A percentile compares a stretch with the other conserved stretches of the same genome.
These are phyloP conservation scores for Xylaria longipes DNA, from an alignment of 495 filamentous ascomycete species.

Conservation along the genomic window DNA sequence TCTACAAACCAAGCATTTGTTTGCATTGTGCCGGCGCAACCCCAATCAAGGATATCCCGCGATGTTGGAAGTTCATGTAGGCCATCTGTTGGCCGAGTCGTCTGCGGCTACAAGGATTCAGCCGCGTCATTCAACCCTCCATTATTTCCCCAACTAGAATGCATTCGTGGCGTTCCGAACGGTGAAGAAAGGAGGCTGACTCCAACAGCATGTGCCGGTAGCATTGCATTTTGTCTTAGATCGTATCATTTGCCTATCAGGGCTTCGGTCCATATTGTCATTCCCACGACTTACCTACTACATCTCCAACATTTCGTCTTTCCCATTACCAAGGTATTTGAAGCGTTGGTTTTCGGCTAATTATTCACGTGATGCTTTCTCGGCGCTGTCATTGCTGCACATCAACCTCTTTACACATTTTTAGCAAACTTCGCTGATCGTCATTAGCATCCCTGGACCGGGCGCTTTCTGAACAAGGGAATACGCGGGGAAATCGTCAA, in stretches of 20 bases:
- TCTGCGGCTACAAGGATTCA: slow-evolving; percentile 8
- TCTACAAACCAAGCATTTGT: not conserved
- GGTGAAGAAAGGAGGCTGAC: not conserved
- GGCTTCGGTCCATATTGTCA: not conserved
- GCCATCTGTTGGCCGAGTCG: not conserved
- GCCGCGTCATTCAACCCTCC: slow-evolving; percentile 1
- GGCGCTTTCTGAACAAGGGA: not conserved
- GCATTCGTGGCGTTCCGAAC: not conserved
- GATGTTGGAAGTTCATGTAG: not conserved
- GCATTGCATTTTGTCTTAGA: slow-evolving; percentile 9
- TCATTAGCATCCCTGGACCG: not conserved
- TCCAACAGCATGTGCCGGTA: slow-evolving; percentile 3
- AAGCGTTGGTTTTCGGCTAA: not conserved
- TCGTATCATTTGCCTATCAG: slow-evolving; percentile 9
- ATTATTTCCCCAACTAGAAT: not conserved
- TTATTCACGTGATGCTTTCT: slow-evolving; percentile 5
- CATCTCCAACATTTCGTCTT: not conserved
- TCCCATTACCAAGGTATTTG: not conserved
- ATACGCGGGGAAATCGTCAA: slow-evolving; percentile 10
- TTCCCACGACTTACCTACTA: not conserved
- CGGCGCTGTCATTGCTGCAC: slow-evolving; percentile 17
- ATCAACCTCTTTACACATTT: slow-evolving; percentile 2
- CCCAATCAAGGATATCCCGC: not conserved
- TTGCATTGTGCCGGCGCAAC: not conserved
- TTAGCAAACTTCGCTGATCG: not conserved